Evolutionary conservation across 2,329 filamentous ascomycete species (phyloP).

Genomic region (Talaromyces sp.): DNA sequence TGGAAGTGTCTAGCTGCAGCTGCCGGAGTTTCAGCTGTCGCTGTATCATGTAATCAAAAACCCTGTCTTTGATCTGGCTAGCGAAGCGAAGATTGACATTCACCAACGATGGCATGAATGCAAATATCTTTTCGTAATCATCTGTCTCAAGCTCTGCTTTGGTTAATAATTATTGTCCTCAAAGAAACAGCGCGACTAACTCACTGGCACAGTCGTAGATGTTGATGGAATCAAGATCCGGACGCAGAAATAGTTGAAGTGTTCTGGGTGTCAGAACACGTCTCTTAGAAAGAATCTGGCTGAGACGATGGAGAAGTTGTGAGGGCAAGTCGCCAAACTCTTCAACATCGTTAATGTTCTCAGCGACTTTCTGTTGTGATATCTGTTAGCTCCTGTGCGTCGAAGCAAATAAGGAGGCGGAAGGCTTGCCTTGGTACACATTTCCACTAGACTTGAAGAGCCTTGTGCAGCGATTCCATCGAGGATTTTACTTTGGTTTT

Average conservation of each 20-base stretch:
- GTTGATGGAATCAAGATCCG: slow-evolving; percentile 50
- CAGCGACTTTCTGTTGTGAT: slow-evolving; percentile 49
- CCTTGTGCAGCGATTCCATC: slow-evolving; percentile 57
- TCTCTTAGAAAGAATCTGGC: slow-evolving; percentile 60
- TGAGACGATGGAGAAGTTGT: slow-evolving; percentile 50
- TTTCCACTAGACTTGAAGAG: slow-evolving; percentile 42
- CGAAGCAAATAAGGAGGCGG: not conserved
- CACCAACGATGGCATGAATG: slow-evolving; percentile 62
- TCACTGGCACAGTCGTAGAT: slow-evolving; percentile 57
- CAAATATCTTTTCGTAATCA: slow-evolving; percentile 76
- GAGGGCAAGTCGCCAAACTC: slow-evolving; percentile 59
- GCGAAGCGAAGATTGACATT: slow-evolving; percentile 72
- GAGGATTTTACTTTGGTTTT: slow-evolving; percentile 75
- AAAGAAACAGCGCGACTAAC: slow-evolving; percentile 15
- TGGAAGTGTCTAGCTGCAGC: slow-evolving; percentile 76
- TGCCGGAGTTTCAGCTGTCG: slow-evolving; percentile 64
- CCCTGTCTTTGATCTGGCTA: slow-evolving; percentile 84
- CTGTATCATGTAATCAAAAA: slow-evolving; percentile 73
- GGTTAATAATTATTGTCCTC: slow-evolving; percentile 5
- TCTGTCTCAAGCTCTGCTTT: slow-evolving; percentile 58
- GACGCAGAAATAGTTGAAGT: slow-evolving; percentile 42
- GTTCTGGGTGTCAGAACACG: slow-evolving; percentile 49
- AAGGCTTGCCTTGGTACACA: slow-evolving; percentile 51
- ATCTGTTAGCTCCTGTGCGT: slow-evolving; percentile 14
- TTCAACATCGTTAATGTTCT: slow-evolving; percentile 58